Evolutionary conservation across 2,329 filamentous ascomycete genomes (phyloP), one percentile per base, ranked within the genome.

Genomic region (Sphaerulina vaccinii): DNA sequence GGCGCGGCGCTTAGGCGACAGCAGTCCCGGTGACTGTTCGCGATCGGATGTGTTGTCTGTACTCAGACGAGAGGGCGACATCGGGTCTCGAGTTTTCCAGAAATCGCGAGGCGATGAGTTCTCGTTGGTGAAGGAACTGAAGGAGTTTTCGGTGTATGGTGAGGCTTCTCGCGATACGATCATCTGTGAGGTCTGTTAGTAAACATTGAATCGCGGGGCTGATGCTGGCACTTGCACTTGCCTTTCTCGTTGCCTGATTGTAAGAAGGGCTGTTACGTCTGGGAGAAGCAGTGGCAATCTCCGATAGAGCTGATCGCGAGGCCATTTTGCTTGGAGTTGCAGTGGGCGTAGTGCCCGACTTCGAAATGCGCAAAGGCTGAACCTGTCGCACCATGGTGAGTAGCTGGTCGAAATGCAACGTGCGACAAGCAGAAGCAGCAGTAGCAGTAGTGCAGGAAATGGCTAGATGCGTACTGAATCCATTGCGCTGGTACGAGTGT

Each of bases 201-300:
- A 51, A 47, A 48, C 35, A 52, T 33, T 46, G 33, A 37, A 23
- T 39, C n/a, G 35, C 33, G 36, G 36, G 38, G 45, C 32, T 15
- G 33, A 36, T 37, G 32, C 38, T n/a, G 48, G n/a, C 36, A 18
- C 37, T 21, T 36, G n/a, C 36, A 18, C 37, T 21, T 36, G 51
- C 44, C 40, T 91, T 87, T 81, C 87, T 90, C 53, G 75, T 78
- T 56, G 75, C 71, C 70, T 91, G 87, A 65, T 87, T 90, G 82
- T 86, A 95, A 76, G 87, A 95, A 47, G 91, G 90, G 44, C 91
- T 96, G 75, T 97, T 97, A 65, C 91, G 82, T 68, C 92, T 83
- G 71, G 84, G 86, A 73, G 91, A 89, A 57, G 87, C 87, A 46
- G 88, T 87, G 62, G 87, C 89, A 67, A 99, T 84, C 75, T 99